Conservation (phyloP, 2,329 filamentous ascomycete genomes). For the Dothidotthia symphoricarpi region DNA sequence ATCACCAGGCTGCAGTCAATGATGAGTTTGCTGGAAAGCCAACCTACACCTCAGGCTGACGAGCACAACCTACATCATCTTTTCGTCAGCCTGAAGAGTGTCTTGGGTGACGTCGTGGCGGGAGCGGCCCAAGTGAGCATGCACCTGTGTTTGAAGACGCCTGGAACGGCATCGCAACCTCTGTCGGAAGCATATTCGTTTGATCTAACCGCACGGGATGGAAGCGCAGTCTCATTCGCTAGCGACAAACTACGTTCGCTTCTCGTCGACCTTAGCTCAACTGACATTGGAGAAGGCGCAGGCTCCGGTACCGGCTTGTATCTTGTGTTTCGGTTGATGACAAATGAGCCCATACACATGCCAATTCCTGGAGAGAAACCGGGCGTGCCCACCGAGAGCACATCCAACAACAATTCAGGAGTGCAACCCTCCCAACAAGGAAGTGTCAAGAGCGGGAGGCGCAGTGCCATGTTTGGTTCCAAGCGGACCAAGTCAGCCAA, state of each 20-base stretch:
- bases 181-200: slow-evolving; percentile 83
- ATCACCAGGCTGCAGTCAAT: slow-evolving; percentile 88
- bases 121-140: slow-evolving; percentile 70
- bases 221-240: slow-evolving; percentile 63
- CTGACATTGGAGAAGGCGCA: slow-evolving; percentile 66
- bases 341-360: slow-evolving; percentile 50
- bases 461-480: slow-evolving; percentile 65
- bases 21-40: slow-evolving; percentile 89
- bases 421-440: slow-evolving; percentile 35
- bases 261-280: slow-evolving; percentile 79
- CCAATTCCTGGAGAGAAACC: slow-evolving; percentile 33
- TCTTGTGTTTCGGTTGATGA: slow-evolving; percentile 76
- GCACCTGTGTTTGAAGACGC: slow-evolving; percentile 71
- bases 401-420: slow-evolving; percentile 19
- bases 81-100: slow-evolving; percentile 78
- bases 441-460: slow-evolving; percentile 45
- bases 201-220: slow-evolving; percentile 71
- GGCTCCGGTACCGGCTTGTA: slow-evolving; percentile 72
- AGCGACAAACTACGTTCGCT: slow-evolving; percentile 75
- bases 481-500: slow-evolving; percentile 51
- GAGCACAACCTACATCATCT: slow-evolving; percentile 76
- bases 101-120: slow-evolving; percentile 73
- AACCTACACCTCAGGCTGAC: slow-evolving; percentile 67
- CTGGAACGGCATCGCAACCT: slow-evolving; percentile 61
- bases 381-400: slow-evolving; percentile 25